These are phyloP conservation scores for Stagonosporopsis chrysanthemi DNA, from an alignment of 2,329 filamentous ascomycete species.

Conservation along the genomic window DNA sequence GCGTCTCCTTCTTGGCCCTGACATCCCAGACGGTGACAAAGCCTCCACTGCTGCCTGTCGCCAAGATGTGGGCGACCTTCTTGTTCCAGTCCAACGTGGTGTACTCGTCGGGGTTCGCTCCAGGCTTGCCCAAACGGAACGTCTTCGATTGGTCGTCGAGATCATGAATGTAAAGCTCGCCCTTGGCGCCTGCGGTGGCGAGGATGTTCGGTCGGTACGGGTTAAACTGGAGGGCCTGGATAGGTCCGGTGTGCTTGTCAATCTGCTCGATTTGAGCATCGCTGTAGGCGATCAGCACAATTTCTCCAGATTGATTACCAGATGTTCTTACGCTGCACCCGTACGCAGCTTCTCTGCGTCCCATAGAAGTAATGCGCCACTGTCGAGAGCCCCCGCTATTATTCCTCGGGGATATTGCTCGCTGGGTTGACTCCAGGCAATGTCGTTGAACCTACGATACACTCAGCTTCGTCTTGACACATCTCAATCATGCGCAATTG, in stretches of 20 bases:
- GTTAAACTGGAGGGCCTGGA: slow-evolving; percentile 97
- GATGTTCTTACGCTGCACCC: slow-evolving; percentile 57
- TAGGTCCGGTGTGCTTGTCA: slow-evolving; percentile 87
- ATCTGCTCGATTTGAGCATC: slow-evolving; percentile 87
- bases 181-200: slow-evolving; percentile 91
- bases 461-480: slow-evolving; percentile 29
- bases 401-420: slow-evolving; percentile 83
- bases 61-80: slow-evolving; percentile 94
- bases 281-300: slow-evolving; percentile 49
- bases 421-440: slow-evolving; percentile 88
- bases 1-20: slow-evolving; percentile 95
- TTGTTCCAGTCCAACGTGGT: slow-evolving; percentile 99
- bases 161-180: slow-evolving; percentile 95
- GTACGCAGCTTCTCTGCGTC: slow-evolving; percentile 76
- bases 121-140: slow-evolving; percentile 85
- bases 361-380: slow-evolving; percentile 92
- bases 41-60: slow-evolving; percentile 89
- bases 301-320: slow-evolving; percentile 54
- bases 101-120: slow-evolving; percentile 90
- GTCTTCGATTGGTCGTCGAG: slow-evolving; percentile 87
- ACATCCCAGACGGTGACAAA: slow-evolving; percentile 99
- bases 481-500: background rate
- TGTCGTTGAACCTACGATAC: slow-evolving; percentile 83
- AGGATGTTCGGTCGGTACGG: slow-evolving; percentile 88
- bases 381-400: slow-evolving; percentile 94